Percentiles rank a stretch among this genome's conserved stretches.
Conservation (phyloP, 2,329 filamentous ascomycete species). For the Fusarium sp. region DNA sequence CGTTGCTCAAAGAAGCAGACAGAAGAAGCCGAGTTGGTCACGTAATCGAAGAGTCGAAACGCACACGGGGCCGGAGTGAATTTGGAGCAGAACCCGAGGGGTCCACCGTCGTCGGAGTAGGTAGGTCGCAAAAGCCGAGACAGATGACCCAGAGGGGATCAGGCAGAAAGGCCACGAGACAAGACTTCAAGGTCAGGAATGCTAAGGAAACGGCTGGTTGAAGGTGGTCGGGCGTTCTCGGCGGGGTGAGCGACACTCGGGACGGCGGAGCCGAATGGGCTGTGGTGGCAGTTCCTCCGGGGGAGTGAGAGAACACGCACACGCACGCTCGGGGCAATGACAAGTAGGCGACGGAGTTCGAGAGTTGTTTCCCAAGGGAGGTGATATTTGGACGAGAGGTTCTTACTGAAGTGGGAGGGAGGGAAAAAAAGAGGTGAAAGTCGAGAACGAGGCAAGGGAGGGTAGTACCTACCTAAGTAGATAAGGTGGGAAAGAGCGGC, state of each 20-base stretch:
- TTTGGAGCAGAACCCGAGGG: slow-evolving; percentile 4
- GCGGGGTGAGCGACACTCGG: slow-evolving; percentile 33
- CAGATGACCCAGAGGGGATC: background rate
- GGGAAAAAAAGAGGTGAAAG: background rate
- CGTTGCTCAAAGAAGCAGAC: slow-evolving; percentile 12
- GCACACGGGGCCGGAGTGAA: slow-evolving; percentile 6
- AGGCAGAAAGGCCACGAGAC: background rate
- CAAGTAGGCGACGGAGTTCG: background rate
- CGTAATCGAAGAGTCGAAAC: slow-evolving; percentile 35
- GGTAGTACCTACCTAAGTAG: slow-evolving; percentile 29
- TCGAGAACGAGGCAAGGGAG: slow-evolving; percentile 22
- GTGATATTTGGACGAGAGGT: background rate
- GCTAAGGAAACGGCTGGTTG: slow-evolving; percentile 1
- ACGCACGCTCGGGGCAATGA: slow-evolving; percentile 6
- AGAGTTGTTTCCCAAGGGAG: background rate
- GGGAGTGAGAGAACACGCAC: slow-evolving; percentile 19
- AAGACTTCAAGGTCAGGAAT: background rate
- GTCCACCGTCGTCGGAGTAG: slow-evolving; percentile 17
- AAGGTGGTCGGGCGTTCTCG: slow-evolving; percentile 43
- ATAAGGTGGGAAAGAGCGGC: background rate
- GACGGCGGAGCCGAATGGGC: slow-evolving; percentile 35
- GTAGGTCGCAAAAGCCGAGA: background rate
- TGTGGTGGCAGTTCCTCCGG: slow-evolving; percentile 30
- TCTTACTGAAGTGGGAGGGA: background rate
- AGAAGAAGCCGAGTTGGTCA: slow-evolving; percentile 23